phyloP scores from a whole-genome alignment of 441 rosid genomes.

The Gossypium trilobum region DNA sequence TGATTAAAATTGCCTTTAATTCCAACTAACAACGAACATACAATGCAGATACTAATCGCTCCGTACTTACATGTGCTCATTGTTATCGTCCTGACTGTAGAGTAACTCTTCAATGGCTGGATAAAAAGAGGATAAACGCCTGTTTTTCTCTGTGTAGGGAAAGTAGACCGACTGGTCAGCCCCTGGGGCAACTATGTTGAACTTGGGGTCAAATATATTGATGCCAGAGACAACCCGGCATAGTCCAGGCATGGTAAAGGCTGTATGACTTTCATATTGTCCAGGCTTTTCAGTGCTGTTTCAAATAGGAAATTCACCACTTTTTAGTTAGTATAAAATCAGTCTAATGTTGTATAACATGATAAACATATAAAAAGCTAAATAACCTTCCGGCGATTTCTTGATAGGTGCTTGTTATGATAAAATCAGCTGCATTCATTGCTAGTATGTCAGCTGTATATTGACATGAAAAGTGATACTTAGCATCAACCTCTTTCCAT shows the following conservation, averaged over 20 bases:
- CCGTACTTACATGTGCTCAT: slow-evolving; percentile 68
- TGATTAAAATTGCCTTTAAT: neutral
- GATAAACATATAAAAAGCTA: neutral
- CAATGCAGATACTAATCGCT: neutral
- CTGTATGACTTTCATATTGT: slow-evolving; percentile 74
- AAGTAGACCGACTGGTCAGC: slow-evolving; percentile 90
- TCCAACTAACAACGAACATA: neutral
- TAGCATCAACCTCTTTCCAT: slow-evolving; percentile 73
- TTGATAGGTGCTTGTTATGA: slow-evolving; percentile 82
- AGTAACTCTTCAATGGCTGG: slow-evolving; percentile 70
- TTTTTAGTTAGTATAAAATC: neutral
- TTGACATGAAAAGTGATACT: slow-evolving; percentile 89
- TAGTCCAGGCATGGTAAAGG: slow-evolving; percentile 88
- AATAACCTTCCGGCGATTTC: slow-evolving; percentile 85
- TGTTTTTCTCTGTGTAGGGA: slow-evolving; percentile 45
- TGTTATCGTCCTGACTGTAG: slow-evolving; percentile 48
- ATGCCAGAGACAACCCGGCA: slow-evolving; percentile 77
- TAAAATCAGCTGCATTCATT: slow-evolving; percentile 78
- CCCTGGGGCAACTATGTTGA: slow-evolving; percentile 86
- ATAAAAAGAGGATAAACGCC: slow-evolving; percentile 42
- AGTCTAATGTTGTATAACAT: neutral
- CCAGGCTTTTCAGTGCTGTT: slow-evolving; percentile 68
- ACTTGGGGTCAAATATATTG: slow-evolving; percentile 81
- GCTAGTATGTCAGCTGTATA: slow-evolving; percentile 79
- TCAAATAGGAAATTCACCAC: neutral